A percentile compares a stretch with the other conserved stretches of the same genome.
Evolutionary conservation across 192 early-diverging fungal genomes (phyloP).

Genomic region (Mortierella antarctica): DNA sequence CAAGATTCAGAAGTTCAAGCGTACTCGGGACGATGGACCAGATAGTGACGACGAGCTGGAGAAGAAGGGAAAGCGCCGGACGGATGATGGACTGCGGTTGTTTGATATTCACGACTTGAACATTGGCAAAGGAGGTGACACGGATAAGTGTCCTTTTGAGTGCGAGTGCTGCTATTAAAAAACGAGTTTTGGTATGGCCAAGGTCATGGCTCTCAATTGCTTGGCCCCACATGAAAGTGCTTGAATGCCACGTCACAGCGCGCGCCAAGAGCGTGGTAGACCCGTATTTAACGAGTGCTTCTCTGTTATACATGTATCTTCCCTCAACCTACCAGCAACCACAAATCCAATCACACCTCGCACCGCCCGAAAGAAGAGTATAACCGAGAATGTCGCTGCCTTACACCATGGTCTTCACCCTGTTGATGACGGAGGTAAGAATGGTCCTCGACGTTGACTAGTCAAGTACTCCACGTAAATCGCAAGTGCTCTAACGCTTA

Average conservation of each 20-base stretch:
- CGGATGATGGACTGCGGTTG: constrained; percentile 58
- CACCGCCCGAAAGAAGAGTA: background rate
- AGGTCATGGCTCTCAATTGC: constrained; percentile 11
- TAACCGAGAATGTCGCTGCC: constrained; percentile 52
- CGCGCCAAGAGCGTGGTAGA: background rate
- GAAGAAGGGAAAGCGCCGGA: constrained; percentile 47
- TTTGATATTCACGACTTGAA: constrained; percentile 59
- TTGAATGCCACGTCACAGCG: constrained; percentile 28
- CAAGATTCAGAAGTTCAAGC: constrained; percentile 50
- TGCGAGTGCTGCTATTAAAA: constrained; percentile 61
- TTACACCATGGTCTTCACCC: constrained; percentile 59
- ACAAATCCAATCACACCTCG: background rate
- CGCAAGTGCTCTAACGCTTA: background rate
- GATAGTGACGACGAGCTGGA: constrained; percentile 54
- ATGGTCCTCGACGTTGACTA: background rate
- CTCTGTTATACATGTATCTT: background rate
- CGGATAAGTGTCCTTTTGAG: constrained; percentile 61
- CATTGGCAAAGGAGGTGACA: constrained; percentile 58
- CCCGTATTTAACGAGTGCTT: background rate
- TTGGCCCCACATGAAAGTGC: constrained; percentile 21
- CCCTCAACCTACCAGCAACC: background rate
- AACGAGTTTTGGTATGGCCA: background rate
- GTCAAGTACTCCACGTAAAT: background rate
- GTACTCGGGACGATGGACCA: constrained; percentile 25
- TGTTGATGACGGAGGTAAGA: constrained; percentile 58